Base-by-base conservation (phyloP, 2,329 filamentous ascomycete species). In the Penicillium sp. region DNA sequence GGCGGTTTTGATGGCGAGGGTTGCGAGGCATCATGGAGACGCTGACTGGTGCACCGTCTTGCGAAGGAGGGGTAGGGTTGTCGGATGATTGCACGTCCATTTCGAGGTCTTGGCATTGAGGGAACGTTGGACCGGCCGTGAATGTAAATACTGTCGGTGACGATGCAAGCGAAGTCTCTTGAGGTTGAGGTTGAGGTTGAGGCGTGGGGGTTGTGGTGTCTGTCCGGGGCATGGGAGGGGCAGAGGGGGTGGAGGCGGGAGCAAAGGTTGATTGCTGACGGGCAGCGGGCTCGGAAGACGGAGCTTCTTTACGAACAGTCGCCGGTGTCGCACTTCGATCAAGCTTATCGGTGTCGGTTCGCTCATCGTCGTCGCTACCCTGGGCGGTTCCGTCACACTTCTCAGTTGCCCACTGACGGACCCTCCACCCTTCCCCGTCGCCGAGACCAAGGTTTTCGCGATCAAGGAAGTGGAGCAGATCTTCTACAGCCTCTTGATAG, bases 401-500 rank as follows among this genome's bases (percentile, higher is more conserved):
- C 59, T 77, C 75, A 12, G 74, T 77, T 23, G 76, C 76, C 84
- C 84, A 87, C 68, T 84, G 81, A 57, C 84, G 74, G 54, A 87
- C 78, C 61, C 76, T 76, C 79, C 81, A 85, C 7, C 84, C 90
- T 70, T 96, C 92, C 13, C 89, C 89, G 70, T 94, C 89, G 44
- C 81, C 82, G 12, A 94, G 69, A 0, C 90, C 90, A 50, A 95
- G 79, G 58, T 89, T 85, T 67, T 91, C 86, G 66, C 84, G 87
- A 69, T 97, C 92, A 49, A 97, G 76, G 62, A 95, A 95, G 15
- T 80, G 74, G n/a, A 96, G 76, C 5, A 99, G 78, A 61, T 97
- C 93, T 59, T 96, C 90, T 34, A 99, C 78, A 34, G 92, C 95
- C 68, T 97, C 92, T 70, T 96, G 92, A 65, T 96, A 97, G 24